These are phyloP conservation scores for Xylariaceae sp. DNA, from an alignment of 2,329 filamentous ascomycete species.

Conservation along the genomic window DNA sequence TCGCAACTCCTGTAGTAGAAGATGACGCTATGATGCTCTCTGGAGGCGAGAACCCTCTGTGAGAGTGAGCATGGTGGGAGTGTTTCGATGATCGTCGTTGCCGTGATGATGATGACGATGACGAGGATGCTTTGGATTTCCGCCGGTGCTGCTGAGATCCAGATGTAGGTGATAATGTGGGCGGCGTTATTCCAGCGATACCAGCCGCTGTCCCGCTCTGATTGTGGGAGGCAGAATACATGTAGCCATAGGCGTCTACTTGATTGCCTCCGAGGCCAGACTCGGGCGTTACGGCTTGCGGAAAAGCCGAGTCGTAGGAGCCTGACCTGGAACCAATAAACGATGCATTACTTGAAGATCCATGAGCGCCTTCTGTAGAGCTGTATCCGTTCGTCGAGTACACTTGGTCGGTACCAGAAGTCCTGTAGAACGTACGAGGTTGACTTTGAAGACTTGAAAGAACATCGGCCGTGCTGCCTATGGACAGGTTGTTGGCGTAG, in stretches of 20 bases:
- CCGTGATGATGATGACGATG: slow-evolving; percentile 16
- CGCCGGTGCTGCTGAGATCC: slow-evolving; percentile 17
- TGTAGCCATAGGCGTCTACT: slow-evolving; percentile 23
- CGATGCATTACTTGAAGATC: slow-evolving; percentile 21
- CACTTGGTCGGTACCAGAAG: slow-evolving; percentile 16
- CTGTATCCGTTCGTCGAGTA: slow-evolving; percentile 22
- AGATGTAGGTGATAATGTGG: slow-evolving; percentile 16
- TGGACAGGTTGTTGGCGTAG: slow-evolving; percentile 15
- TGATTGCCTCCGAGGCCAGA: slow-evolving; percentile 18
- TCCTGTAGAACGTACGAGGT: slow-evolving; percentile 19
- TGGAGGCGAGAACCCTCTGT: too few relatives aligned
- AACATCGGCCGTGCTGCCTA: slow-evolving; percentile 17
- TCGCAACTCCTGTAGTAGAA: too few relatives aligned
- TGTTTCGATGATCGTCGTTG: slow-evolving; percentile 18
- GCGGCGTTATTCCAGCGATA: slow-evolving; percentile 17
- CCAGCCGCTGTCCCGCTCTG: slow-evolving; percentile 18
- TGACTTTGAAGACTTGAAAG: slow-evolving; percentile 22
- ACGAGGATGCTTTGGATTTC: slow-evolving; percentile 17
- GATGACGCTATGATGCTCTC: slow-evolving; percentile 5
- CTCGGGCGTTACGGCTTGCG: slow-evolving; percentile 19
- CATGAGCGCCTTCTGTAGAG: slow-evolving; percentile 21
- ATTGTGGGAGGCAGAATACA: slow-evolving; percentile 24
- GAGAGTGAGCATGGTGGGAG: slow-evolving; percentile 16
- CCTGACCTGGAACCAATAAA: slow-evolving; percentile 21
- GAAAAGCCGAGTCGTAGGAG: slow-evolving; percentile 24